Base-by-base conservation (phyloP, 73 alveolate species). In the Stentor roeselii region DNA sequence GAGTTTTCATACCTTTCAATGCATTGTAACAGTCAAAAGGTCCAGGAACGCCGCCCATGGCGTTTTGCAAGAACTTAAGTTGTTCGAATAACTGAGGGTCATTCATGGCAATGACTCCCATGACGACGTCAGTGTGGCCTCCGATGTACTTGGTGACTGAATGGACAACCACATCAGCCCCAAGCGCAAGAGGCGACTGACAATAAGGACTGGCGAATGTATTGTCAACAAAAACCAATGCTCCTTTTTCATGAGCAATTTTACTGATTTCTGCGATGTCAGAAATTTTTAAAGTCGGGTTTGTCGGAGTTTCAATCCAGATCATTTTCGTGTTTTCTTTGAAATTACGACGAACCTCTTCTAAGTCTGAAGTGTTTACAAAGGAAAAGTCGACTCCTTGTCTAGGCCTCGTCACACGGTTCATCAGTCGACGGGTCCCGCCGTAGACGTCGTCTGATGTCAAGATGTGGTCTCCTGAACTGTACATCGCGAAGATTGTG, bases 81-180 rank as follows among this genome's bases (percentile, higher is more conserved):
- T 87, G 78, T 31, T 97, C 94, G 86, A 93, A 89, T 38, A 95
- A 90, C 11, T 95, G 98, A 60, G 86, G 91, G 41, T 88, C 91
- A 82, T 88, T 95, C 31, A 91, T 86, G 21, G 87, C 87, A 31
- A 95, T 59, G 59, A 93, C 91, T 3, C 99, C 99, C 94, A 95
- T 92, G 11, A 97, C 94, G 21, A 96, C 98, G 86, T 96, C 99
- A 27, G 98, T 86, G 87, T 97, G 99, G 27, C 99, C 99, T 37
- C 98, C 98, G 76, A 96, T 89, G 85, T 96, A 97, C 89, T 97
- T 97, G 15, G 99, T 95, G 59, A 86, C 90, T 11, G 99, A 92
- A 83, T 97, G 94, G 75, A 93, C 86, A 77, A 93, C 92, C 6
- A 96, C 91, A 84, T 95, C 99, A 3, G 98, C 99, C 0, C 99